Conservation (phyloP, 306 rosid species). For the Parietaria judaica region DNA sequence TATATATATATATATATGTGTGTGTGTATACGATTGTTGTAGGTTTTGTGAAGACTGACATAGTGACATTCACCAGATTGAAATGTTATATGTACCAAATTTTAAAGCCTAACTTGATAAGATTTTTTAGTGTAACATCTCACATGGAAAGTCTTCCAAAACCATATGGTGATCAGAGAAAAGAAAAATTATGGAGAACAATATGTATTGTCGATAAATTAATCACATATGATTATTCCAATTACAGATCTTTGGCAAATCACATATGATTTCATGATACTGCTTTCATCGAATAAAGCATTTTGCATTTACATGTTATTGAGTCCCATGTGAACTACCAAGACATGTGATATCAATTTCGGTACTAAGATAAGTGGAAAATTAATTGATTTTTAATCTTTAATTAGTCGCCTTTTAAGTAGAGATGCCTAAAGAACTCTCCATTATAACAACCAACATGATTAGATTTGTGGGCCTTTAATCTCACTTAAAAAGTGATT, state of each 20-base stretch:
- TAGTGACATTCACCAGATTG: slow-evolving; percentile 60
- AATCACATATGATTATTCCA: background rate
- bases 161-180: slow-evolving; percentile 18
- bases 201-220: background rate
- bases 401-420: slow-evolving; percentile 38
- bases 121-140: slow-evolving; percentile 37
- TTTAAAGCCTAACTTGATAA: slow-evolving; percentile 48
- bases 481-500: slow-evolving; percentile 29
- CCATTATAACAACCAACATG: slow-evolving; percentile 86
- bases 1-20: background rate
- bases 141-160: slow-evolving; percentile 42
- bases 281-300: background rate
- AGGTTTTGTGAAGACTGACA: slow-evolving; percentile 45
- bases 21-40: background rate
- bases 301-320: too few relatives aligned
- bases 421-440: slow-evolving; percentile 28
- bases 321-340: slow-evolving; percentile 17
- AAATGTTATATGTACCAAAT: slow-evolving; percentile 54
- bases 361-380: slow-evolving; percentile 23
- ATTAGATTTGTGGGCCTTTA: slow-evolving; percentile 76
- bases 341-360: slow-evolving; percentile 17
- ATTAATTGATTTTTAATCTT: slow-evolving; percentile 24
- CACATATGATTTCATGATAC: background rate
- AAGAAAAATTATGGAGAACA: background rate
- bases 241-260: background rate